phyloP scores from a whole-genome alignment of 257 asterid genomes.

The Coffea eugenioides region DNA sequence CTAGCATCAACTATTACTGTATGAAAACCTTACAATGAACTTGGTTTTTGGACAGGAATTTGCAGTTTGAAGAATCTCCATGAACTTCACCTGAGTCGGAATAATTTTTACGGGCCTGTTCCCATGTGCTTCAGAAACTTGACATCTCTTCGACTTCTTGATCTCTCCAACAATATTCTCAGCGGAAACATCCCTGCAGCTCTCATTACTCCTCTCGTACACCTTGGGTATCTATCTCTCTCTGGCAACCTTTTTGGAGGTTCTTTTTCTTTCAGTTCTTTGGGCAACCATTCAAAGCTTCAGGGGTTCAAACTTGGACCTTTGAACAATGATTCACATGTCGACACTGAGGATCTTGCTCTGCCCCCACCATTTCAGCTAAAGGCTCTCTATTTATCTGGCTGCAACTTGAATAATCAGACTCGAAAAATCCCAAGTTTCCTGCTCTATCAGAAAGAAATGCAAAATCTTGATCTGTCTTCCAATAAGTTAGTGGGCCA shows the following conservation, averaged over 20 bases:
- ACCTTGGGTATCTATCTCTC: constrained; percentile 13
- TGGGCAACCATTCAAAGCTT: constrained; percentile 14
- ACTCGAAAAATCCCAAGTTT: neutral
- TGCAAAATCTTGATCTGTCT: constrained; percentile 14
- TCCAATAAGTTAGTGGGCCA: constrained; percentile 3
- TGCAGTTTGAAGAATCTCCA: too few relatives aligned
- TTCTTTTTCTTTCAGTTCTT: neutral
- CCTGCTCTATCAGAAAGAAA: constrained; percentile 7
- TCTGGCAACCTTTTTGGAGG: constrained; percentile 11
- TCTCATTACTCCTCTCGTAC: neutral
- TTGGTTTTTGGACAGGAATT: too few relatives aligned
- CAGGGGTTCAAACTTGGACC: neutral
- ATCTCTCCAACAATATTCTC: constrained; percentile 6
- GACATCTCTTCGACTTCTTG: constrained; percentile 3
- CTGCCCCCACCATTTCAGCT: constrained; percentile 11
- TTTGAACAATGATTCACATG: neutral
- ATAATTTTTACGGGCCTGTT: too few relatives aligned
- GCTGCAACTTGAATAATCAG: constrained; percentile 7
- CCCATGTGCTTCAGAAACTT: constrained; percentile 12
- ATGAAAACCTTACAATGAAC: too few relatives aligned
- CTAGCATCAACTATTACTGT: too few relatives aligned
- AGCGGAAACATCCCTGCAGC: constrained; percentile 14
- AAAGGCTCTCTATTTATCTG: neutral
- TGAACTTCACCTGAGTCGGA: too few relatives aligned
- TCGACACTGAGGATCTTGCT: neutral